phyloP scores from a whole-genome alignment of 129 eudicot genomes.

The Arctium minus region DNA sequence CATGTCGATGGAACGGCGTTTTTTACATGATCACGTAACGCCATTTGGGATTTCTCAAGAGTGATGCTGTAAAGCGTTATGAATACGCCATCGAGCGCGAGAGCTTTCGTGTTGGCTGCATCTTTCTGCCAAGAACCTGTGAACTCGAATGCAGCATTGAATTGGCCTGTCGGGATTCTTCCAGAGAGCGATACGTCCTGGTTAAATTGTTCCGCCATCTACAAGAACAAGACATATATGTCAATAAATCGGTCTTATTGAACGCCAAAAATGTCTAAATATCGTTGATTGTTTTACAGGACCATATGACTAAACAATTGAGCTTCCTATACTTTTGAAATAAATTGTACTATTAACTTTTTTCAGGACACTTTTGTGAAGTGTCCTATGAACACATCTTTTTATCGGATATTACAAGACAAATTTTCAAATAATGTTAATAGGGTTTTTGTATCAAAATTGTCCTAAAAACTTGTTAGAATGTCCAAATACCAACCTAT shows the following conservation, averaged over 20 bases:
- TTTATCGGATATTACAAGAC: too few species aligned
- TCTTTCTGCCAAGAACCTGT: conserved; percentile 71
- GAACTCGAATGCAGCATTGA: conserved; percentile 72
- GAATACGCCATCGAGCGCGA: conserved; percentile 62
- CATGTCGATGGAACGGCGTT: conserved; percentile 69
- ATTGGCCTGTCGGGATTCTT: conserved; percentile 72
- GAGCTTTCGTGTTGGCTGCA: conserved; percentile 63
- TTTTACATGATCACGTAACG: conserved; percentile 53
- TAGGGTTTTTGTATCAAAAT: not conserved
- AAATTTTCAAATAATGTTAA: too few species aligned
- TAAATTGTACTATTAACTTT: too few species aligned
- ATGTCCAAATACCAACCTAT: not conserved
- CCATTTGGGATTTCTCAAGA: conserved; percentile 58
- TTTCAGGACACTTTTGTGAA: too few species aligned
- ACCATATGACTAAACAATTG: not conserved
- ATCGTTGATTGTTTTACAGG: not conserved
- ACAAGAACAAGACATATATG: conserved; percentile 12
- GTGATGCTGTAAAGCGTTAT: conserved; percentile 62
- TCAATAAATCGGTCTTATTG: not conserved
- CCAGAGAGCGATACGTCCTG: conserved; percentile 62
- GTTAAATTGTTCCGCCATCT: conserved; percentile 80
- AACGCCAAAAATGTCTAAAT: not conserved
- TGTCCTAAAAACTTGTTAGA: not conserved
- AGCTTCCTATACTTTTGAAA: too few species aligned
- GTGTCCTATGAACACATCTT: too few species aligned